Evolutionary conservation across 192 early-diverging fungal species (phyloP).

Genomic region (Coemansia sp.): DNA sequence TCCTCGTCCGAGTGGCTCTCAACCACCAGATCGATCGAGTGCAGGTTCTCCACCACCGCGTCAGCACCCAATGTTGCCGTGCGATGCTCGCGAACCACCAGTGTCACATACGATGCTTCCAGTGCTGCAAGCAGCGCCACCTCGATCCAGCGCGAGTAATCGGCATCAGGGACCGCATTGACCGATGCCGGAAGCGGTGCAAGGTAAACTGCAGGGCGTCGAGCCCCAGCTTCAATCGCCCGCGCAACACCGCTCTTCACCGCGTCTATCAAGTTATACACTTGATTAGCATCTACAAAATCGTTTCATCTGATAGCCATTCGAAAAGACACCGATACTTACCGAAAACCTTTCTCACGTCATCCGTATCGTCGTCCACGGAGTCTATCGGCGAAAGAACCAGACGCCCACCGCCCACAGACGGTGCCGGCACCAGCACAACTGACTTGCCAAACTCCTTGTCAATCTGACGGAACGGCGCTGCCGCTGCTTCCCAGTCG

Average conservation of each 20-base stretch:
- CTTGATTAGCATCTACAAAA: background rate
- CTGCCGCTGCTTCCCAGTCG: conserved; percentile 9
- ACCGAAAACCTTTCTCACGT: conserved; percentile 70
- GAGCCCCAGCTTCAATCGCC: conserved; percentile 65
- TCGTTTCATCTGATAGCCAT: background rate
- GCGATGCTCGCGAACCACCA: conserved; percentile 77
- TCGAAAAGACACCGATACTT: background rate
- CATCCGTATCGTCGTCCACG: conserved; percentile 73
- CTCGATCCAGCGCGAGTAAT: conserved; percentile 71
- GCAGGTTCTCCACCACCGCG: conserved; percentile 53
- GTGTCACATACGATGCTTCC: conserved; percentile 71
- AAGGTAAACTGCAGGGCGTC: conserved; percentile 61
- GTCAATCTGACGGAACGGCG: conserved; percentile 29
- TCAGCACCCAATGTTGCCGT: conserved; percentile 41
- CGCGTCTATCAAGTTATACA: conserved; percentile 39
- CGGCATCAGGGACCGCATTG: conserved; percentile 39
- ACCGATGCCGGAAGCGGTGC: conserved; percentile 52
- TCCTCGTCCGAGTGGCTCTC: conserved; percentile 20
- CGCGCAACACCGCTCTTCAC: conserved; percentile 66
- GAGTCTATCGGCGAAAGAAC: conserved; percentile 77
- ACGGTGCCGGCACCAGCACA: conserved; percentile 20
- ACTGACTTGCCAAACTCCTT: conserved; percentile 44
- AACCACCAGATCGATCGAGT: conserved; percentile 63
- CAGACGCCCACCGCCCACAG: conserved; percentile 64
- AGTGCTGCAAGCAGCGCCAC: conserved; percentile 73